phyloP scores from a whole-genome alignment of 805 yeast genomes.

The Starmera pachycereana region DNA sequence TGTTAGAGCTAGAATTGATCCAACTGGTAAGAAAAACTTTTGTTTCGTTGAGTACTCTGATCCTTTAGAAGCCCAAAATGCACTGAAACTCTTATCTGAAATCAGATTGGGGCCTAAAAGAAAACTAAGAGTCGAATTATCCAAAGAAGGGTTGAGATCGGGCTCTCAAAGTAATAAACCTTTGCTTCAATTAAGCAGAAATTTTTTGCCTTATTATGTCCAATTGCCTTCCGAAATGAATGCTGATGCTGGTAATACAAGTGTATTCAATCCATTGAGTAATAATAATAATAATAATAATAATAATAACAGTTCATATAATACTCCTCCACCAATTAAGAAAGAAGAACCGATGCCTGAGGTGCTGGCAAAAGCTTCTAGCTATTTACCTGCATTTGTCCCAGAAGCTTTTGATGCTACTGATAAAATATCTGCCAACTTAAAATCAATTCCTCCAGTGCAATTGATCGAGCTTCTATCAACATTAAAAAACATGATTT shows the following conservation, averaged over 20 bases:
- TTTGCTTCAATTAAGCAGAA: conserved; percentile 32
- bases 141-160: conserved; percentile 47
- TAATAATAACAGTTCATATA: conserved; percentile 1
- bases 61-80: conserved; percentile 43
- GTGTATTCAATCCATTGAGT: no score
- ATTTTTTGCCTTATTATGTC: conserved; percentile 46
- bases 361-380: conserved; percentile 42
- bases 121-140: conserved; percentile 44
- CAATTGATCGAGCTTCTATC: conserved; percentile 61
- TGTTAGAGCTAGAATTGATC: conserved; percentile 32
- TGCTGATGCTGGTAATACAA: background rate
- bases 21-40: conserved; percentile 52
- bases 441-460: conserved; percentile 59
- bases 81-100: conserved; percentile 32
- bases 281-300: no score
- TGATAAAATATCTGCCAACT: conserved; percentile 50
- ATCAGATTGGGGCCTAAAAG: conserved; percentile 33
- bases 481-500: conserved; percentile 42
- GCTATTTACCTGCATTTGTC: conserved; percentile 39
- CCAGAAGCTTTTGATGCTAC: conserved; percentile 35
- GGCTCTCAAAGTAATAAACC: conserved; percentile 26
- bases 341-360: conserved; percentile 30
- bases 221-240: conserved; percentile 40
- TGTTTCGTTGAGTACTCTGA: conserved; percentile 50
- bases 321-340: conserved; percentile 6